phyloP scores from a whole-genome alignment of 2,329 filamentous ascomycete genomes.

The Paecilomyces fulvus region DNA sequence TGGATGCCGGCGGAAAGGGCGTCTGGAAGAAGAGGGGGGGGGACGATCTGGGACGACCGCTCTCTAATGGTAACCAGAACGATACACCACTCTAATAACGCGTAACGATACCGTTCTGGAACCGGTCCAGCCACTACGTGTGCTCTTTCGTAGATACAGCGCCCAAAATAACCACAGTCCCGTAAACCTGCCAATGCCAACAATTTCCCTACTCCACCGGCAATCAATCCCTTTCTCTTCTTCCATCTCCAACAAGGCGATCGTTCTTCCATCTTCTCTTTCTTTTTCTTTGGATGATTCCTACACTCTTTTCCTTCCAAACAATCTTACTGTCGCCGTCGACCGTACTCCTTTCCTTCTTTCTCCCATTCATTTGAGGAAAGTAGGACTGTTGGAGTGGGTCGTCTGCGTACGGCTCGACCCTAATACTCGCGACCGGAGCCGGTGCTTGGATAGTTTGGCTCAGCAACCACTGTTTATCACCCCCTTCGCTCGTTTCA shows the following conservation, averaged over 20 bases:
- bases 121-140: neutral
- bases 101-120: neutral
- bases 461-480: constrained; percentile 17
- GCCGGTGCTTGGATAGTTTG: constrained; percentile 13
- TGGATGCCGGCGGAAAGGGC: neutral
- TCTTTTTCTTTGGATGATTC: constrained; percentile 12
- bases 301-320: constrained; percentile 13
- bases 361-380: constrained; percentile 19
- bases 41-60: neutral
- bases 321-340: constrained; percentile 5
- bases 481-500: constrained; percentile 19
- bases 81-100: neutral
- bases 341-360: constrained; percentile 16
- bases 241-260: constrained; percentile 13
- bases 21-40: neutral
- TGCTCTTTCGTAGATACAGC: constrained; percentile 2
- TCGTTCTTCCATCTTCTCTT: constrained; percentile 15
- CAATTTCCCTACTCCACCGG: constrained; percentile 17
- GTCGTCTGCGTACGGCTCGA: constrained; percentile 1
- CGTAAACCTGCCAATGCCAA: constrained; percentile 13
- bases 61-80: neutral
- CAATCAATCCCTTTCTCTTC: constrained; percentile 19
- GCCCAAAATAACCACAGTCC: constrained; percentile 24
- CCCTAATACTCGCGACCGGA: constrained; percentile 10
- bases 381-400: constrained; percentile 6